Base-by-base conservation (phyloP, 371 early-diverging fungal genomes). In the Zychaea mexicana region DNA sequence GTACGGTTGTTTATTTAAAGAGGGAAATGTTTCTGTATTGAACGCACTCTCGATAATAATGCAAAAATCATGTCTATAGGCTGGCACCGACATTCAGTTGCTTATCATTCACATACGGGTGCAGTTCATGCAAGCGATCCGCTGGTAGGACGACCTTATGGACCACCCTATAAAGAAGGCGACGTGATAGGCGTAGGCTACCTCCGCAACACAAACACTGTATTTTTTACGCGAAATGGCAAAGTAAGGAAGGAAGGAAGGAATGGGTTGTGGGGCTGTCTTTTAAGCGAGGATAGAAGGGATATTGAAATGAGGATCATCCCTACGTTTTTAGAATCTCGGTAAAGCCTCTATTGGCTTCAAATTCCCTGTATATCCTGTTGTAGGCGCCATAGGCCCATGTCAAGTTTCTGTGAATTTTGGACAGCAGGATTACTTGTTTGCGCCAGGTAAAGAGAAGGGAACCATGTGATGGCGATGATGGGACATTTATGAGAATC, bases 201-300 rank as follows among this genome's bases (percentile, higher is more conserved):
- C 62, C 76, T 87, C 52, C 83, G 82, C 39, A 82, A 82, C 60
- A 80, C 84, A 57, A 87, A 90, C 52, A 79, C 84, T 2, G 81
- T 91, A 7, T 90, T 89, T 69, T 92, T 92, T 46, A 91, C 92
- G 17, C 79, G 86, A 26, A 91, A 92, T 64, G 92, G 92, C 33
- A 82, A 80, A 42, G 73, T 69, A 64, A 33, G 47, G 13, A 56
- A 13, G 26, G 27, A 36, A 22, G 1, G 5, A 24, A 22, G 19
- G 45, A 26, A 33, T 28, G 27, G 36, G 15, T 36, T 36, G 15
- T 36, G n/a, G n/a, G n/a, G n/a, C n/a, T n/a, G n/a, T n/a, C n/a
- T n/a, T n/a, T n/a, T n/a, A 36, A 36, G 15, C 3, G 52, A 52
- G 7, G 21, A 56, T 31, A 17, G 38, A 22, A 10, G 45, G 36